Percentiles rank a stretch among this genome's conserved stretches.
Evolutionary conservation across 768 basidiomycete genomes (phyloP).

Genomic region (Calocybe cyanea): DNA sequence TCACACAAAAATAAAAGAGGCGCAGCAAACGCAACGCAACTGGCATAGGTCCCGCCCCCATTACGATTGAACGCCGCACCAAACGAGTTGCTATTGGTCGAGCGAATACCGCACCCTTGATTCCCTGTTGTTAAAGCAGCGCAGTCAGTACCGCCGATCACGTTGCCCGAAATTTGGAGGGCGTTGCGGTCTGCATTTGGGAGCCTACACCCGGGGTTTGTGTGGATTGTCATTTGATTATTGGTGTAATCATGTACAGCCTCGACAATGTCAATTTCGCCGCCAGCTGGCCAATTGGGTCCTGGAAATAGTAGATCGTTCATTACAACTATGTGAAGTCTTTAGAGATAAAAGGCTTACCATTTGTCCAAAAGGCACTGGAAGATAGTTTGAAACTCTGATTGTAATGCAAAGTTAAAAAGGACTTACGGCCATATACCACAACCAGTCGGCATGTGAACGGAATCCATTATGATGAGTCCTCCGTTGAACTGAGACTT

Average conservation of each 20-base stretch:
- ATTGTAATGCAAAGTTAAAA: neutral
- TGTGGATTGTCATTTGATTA: slow-evolving; percentile 83
- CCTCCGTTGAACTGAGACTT: slow-evolving; percentile 56
- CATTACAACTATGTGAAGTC: too few species aligned
- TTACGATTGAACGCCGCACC: slow-evolving; percentile 85
- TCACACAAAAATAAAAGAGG: neutral
- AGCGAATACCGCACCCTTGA: slow-evolving; percentile 79
- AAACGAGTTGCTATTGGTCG: slow-evolving; percentile 57
- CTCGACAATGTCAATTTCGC: slow-evolving; percentile 85
- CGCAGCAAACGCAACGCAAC: slow-evolving; percentile 44
- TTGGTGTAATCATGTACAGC: slow-evolving; percentile 78
- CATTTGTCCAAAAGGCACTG: slow-evolving; percentile 49
- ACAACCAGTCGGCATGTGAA: slow-evolving; percentile 89
- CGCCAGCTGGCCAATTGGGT: slow-evolving; percentile 59
- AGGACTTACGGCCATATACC: slow-evolving; percentile 72
- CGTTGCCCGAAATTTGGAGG: slow-evolving; percentile 55
- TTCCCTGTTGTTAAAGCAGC: slow-evolving; percentile 67
- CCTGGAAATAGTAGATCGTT: slow-evolving; percentile 29
- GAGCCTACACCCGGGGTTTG: slow-evolving; percentile 65
- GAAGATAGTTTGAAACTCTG: neutral
- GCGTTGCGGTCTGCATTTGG: slow-evolving; percentile 39
- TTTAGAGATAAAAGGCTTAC: slow-evolving; percentile 20
- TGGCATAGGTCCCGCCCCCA: slow-evolving; percentile 87
- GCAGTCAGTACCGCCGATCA: slow-evolving; percentile 73
- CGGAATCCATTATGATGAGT: slow-evolving; percentile 76